Percentiles rank a stretch among this genome's conserved stretches.
Evolutionary conservation across 2,329 filamentous ascomycete genomes (phyloP).

Genomic region (Botrytis cinerea): DNA sequence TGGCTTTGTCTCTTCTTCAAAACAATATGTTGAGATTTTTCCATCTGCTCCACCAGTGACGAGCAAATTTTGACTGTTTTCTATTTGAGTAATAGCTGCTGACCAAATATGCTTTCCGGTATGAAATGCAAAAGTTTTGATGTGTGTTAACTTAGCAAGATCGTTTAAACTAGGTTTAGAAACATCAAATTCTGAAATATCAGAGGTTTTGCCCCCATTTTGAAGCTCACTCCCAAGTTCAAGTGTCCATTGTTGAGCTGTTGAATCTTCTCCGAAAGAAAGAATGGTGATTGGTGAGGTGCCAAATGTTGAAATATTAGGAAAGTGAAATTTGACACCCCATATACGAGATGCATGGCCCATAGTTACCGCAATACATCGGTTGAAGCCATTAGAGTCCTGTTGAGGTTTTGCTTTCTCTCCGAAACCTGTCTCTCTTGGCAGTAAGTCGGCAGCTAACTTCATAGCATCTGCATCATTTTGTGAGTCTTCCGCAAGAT

Average conservation of each 20-base stretch:
- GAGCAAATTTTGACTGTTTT: conserved; percentile 13
- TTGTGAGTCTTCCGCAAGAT: conserved; percentile 51
- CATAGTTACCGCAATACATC: conserved; percentile 71
- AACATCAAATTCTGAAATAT: neutral
- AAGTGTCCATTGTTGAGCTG: conserved; percentile 67
- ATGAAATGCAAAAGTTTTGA: conserved; percentile 64
- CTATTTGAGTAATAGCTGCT: conserved; percentile 50
- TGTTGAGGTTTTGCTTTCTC: conserved; percentile 41
- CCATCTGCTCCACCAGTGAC: conserved; percentile 87
- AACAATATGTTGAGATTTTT: conserved; percentile 51
- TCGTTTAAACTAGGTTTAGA: neutral
- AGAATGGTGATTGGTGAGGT: conserved; percentile 53
- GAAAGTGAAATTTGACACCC: conserved; percentile 68
- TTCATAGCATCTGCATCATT: conserved; percentile 6
- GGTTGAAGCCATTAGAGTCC: conserved; percentile 43
- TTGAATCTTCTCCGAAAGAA: conserved; percentile 85
- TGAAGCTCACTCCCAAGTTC: neutral
- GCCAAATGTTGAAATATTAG: conserved; percentile 21
- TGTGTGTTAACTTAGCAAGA: conserved; percentile 49
- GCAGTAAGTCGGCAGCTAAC: conserved; percentile 6
- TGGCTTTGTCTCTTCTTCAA: neutral
- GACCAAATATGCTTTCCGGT: conserved; percentile 92
- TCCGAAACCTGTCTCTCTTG: conserved; percentile 65
- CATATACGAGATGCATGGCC: conserved; percentile 90
- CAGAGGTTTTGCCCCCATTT: neutral